These are phyloP conservation scores for Nemophila menziesii DNA, from an alignment of 257 asterid species.

Conservation along the genomic window DNA sequence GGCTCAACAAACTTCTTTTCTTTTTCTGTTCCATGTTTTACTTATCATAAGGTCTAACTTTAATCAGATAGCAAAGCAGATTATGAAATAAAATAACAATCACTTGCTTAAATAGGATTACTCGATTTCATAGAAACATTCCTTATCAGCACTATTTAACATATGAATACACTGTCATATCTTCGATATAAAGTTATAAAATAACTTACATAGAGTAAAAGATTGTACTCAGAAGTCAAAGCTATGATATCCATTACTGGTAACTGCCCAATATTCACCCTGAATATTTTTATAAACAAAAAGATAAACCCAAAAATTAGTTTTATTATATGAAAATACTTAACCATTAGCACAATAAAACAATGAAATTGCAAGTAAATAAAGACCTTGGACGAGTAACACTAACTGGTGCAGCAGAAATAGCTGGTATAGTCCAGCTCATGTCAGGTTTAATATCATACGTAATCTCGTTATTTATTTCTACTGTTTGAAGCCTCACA, in stretches of 20 bases:
- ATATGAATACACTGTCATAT: not conserved
- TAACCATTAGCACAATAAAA: not conserved
- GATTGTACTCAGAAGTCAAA: constrained; percentile 58
- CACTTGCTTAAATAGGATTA: not conserved
- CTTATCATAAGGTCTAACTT: not conserved
- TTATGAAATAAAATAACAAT: not conserved
- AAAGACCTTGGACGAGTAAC: constrained; percentile 78
- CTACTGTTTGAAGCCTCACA: constrained; percentile 61
- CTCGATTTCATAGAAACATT: not conserved
- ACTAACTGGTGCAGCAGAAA: constrained; percentile 77
- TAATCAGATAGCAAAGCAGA: not conserved
- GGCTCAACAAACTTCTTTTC: not conserved
- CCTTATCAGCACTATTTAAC: not conserved
- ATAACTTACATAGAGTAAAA: constrained; percentile 75
- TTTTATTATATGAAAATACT: no score
- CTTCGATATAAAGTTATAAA: not conserved
- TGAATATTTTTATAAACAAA: no score
- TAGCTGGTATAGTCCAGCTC: constrained; percentile 90
- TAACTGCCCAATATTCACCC: constrained; percentile 46
- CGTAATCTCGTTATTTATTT: constrained; percentile 51
- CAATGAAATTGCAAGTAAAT: not conserved
- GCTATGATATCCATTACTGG: constrained; percentile 63
- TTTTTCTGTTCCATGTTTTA: not conserved
- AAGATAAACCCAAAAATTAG: no score
- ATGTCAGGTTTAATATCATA: constrained; percentile 82